A percentile compares a stretch with the other conserved stretches of the same genome.
phyloP scores from a whole-genome alignment of 768 basidiomycete genomes.

The Cystobasidium onofrii region DNA sequence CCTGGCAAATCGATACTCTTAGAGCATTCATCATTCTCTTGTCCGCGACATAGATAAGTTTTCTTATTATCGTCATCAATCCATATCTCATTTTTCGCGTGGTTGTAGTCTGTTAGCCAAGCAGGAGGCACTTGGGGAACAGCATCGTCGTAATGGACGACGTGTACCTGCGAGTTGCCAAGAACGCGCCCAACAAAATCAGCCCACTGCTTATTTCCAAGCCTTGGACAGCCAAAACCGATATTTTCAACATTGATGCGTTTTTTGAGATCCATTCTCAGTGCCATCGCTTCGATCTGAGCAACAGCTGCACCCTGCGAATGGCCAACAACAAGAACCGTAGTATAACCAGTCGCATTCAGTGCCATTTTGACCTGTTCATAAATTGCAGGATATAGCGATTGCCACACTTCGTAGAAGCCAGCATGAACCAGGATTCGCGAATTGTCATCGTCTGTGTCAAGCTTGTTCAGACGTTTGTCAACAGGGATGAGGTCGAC shows the following conservation, averaged over 20 bases:
- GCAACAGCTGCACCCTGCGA: neutral
- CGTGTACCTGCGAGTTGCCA: neutral
- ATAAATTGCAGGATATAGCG: neutral
- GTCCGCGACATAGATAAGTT: neutral
- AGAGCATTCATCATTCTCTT: neutral
- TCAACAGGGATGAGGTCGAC: neutral
- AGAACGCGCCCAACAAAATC: neutral
- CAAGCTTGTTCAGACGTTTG: neutral
- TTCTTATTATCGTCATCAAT: neutral
- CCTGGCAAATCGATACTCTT: neutral
- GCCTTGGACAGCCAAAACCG: neutral
- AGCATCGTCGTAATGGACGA: neutral
- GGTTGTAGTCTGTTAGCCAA: neutral
- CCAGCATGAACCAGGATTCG: neutral
- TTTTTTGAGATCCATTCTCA: neutral
- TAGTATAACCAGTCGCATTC: neutral
- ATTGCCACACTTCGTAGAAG: neutral
- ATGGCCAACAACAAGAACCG: neutral
- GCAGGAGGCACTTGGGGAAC: neutral
- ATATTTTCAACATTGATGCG: neutral
- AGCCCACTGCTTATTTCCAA: neutral
- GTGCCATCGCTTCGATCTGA: neutral
- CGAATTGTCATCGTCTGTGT: neutral
- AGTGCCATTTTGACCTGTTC: neutral
- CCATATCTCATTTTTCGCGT: constrained; percentile 8